Conservation (phyloP, 768 basidiomycete species). For the Termitomyces sp. region DNA sequence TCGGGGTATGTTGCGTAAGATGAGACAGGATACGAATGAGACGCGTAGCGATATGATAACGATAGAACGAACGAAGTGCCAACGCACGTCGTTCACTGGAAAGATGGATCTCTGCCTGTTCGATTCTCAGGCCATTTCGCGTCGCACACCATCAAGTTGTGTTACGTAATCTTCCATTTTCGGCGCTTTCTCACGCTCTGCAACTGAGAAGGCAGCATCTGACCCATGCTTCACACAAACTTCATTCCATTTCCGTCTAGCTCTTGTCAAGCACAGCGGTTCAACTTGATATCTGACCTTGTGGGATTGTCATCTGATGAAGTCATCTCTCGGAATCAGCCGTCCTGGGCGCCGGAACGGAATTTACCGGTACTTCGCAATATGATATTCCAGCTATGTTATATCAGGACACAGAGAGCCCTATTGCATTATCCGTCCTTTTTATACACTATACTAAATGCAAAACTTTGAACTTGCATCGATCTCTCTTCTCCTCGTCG, state of each 20-base stretch:
- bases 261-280: background rate
- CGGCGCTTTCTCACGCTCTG: slow-evolving; percentile 10
- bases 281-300: background rate
- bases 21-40: slow-evolving; percentile 1
- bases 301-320: slow-evolving; percentile 1
- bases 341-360: background rate
- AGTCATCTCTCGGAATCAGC: background rate
- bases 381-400: background rate
- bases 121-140: slow-evolving; percentile 17
- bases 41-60: slow-evolving; percentile 10
- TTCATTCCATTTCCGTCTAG: background rate
- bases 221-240: background rate
- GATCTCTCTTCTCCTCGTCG: background rate
- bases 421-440: background rate
- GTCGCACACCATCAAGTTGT: slow-evolving; percentile 10
- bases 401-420: background rate
- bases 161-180: slow-evolving; percentile 11
- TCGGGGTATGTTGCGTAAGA: slow-evolving; percentile 15
- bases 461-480: background rate
- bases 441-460: background rate
- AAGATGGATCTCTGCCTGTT: slow-evolving; percentile 13
- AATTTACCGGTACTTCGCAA: background rate
- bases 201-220: background rate
- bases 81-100: slow-evolving; percentile 11
- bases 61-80: slow-evolving; percentile 10